phyloP scores from a whole-genome alignment of 169 alveolate genomes.

The Cryptosporidium muris region DNA sequence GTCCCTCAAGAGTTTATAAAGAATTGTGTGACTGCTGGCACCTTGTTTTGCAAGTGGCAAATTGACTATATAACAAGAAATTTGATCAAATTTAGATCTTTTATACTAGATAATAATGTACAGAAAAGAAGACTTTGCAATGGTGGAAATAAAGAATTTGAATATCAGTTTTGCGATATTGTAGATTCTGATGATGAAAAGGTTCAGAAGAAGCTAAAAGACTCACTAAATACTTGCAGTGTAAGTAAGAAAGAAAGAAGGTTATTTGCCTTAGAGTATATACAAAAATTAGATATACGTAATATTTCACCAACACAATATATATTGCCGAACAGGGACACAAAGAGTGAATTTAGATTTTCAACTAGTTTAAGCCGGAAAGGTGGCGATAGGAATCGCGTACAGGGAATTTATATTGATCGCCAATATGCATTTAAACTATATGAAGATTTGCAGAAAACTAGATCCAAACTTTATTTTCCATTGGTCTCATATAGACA shows the following conservation, averaged over 20 bases:
- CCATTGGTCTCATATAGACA: conserved; percentile 15
- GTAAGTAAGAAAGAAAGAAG: conserved; percentile 47
- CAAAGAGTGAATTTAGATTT: conserved; percentile 29
- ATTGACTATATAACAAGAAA: conserved; percentile 72
- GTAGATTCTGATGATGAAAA: not conserved
- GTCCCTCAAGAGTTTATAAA: conserved; percentile 78
- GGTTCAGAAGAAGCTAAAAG: not conserved
- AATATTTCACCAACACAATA: conserved; percentile 29
- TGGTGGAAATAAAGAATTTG: not conserved
- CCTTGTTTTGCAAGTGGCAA: conserved; percentile 60
- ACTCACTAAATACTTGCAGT: not conserved
- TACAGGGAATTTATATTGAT: conserved; percentile 66
- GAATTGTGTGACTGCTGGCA: conserved; percentile 78
- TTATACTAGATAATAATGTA: not conserved
- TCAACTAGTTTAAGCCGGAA: conserved; percentile 59
- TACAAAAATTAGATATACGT: conserved; percentile 45
- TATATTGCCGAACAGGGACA: conserved; percentile 38
- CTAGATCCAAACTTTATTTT: conserved; percentile 9
- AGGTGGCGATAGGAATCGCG: conserved; percentile 67
- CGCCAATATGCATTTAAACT: conserved; percentile 68
- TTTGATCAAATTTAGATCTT: conserved; percentile 34
- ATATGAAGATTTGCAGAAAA: conserved; percentile 36
- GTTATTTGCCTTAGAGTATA: conserved; percentile 54
- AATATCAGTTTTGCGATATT: not conserved
- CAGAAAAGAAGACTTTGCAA: conserved; percentile 6